These are phyloP conservation scores for Setomelanomma holmii DNA, from an alignment of 2,329 filamentous ascomycete genomes.

Conservation along the genomic window DNA sequence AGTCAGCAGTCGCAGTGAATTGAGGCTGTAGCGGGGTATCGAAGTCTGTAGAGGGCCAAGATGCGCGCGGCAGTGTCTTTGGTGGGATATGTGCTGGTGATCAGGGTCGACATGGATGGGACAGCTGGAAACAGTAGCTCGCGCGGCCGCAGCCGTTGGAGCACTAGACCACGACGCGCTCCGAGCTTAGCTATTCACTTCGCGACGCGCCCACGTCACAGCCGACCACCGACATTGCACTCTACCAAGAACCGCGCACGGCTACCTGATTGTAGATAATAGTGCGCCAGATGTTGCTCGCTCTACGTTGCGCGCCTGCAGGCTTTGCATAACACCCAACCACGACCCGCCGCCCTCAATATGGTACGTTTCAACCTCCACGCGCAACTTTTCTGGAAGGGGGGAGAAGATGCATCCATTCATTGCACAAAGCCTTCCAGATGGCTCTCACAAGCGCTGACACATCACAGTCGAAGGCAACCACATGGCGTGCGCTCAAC, in stretches of 20 bases:
- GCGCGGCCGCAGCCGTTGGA: slow-evolving; percentile 24
- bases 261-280: slow-evolving; percentile 7
- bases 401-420: no score
- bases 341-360: slow-evolving; percentile 10
- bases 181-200: slow-evolving; percentile 6
- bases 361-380: slow-evolving; percentile 29
- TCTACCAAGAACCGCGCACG: slow-evolving; percentile 3
- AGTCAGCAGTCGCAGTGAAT: slow-evolving; percentile 7
- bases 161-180: slow-evolving; percentile 6
- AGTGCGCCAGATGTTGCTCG: slow-evolving; percentile 15
- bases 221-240: slow-evolving; percentile 2
- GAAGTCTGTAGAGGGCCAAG: slow-evolving; percentile 15
- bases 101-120: slow-evolving; percentile 21
- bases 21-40: slow-evolving; percentile 13
- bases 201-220: slow-evolving; percentile 14
- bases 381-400: no score
- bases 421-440: slow-evolving; percentile 1
- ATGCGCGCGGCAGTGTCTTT: slow-evolving; percentile 11
- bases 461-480: slow-evolving; percentile 37
- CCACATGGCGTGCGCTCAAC: slow-evolving; percentile 83
- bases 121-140: slow-evolving; percentile 26
- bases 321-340: slow-evolving; percentile 6
- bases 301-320: slow-evolving; percentile 5
- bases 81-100: slow-evolving; percentile 10
- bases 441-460: slow-evolving; percentile 5